Evolutionary conservation across 805 yeast species (phyloP), one percentile per base, ranked within the genome.

Genomic region (Kregervanrija pseudodelftensis): DNA sequence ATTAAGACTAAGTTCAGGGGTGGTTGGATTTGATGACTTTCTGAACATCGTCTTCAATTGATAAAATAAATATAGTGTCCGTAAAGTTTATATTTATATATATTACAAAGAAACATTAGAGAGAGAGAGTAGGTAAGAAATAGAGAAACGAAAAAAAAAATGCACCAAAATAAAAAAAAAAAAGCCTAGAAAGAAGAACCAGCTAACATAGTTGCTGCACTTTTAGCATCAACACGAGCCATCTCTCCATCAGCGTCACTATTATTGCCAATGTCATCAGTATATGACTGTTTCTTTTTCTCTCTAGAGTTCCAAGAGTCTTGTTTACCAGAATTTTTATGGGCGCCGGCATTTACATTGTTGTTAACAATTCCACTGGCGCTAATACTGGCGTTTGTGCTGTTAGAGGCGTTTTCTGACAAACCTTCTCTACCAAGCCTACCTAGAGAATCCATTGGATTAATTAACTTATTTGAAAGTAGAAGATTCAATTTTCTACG

Each of bases 151-250:
- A 22, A 22, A 22, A 22, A 17, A 22, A 22, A 22, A 22, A 22
- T 22, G 28, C 28, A 22, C 11, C 10, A 35, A 12, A 12, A 36
- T 30, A 33, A 38, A 8, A 30, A 8, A 17, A 17, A 15, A 37
- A 15, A 14, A 14, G 9, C n/a, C 44, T 61, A 80, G 54, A 85
- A 85, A 4, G 86, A 79, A 2, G 91, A 79, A 4, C 80, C 80
- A 1, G 96, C 95, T 28, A 90, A 69, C 36, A 91, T 55, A 33
- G 78, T 70, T 0, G 96, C 97, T 1, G 96, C 98, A 55, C 80
- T 81, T 48, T 77, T 79, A 0, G 96, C 95, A 63, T 87, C 91
- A 5, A 88, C 75, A 5, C 66, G 68, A 3, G 49, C 28, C 4
- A 52, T 40, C 17, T 51, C 55, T 2, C 49, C 55, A 36, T 36